A percentile compares a stretch with the other conserved stretches of the same genome.
Conservation (phyloP, 257 asterid species). For the Jacaranda mimosifolia region DNA sequence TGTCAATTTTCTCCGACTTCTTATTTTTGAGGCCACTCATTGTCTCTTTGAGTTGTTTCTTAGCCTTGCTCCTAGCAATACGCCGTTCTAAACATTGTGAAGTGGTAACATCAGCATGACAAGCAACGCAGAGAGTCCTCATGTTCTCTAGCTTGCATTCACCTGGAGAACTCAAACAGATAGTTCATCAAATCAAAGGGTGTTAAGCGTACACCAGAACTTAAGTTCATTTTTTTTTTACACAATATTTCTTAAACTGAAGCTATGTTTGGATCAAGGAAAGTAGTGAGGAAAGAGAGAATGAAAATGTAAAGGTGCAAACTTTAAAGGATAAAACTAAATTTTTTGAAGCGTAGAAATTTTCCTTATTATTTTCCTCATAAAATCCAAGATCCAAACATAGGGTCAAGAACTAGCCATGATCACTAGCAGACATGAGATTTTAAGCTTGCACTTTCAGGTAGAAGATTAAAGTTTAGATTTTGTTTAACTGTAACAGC, state of each 20-base stretch:
- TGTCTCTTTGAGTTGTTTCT: constrained; percentile 65
- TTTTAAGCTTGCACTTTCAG: constrained; percentile 15
- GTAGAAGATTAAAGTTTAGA: constrained; percentile 1
- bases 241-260: neutral
- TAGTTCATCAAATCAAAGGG: constrained; percentile 14
- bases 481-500: neutral
- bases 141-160: constrained; percentile 95
- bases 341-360: no score
- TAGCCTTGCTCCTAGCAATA: constrained; percentile 63
- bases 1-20: constrained; percentile 32
- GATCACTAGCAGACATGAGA: neutral
- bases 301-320: no score
- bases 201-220: constrained; percentile 6
- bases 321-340: no score
- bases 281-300: no score
- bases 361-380: no score
- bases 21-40: constrained; percentile 52
- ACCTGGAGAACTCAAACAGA: constrained; percentile 58
- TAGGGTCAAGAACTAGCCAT: neutral
- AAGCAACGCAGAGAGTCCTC: constrained; percentile 97
- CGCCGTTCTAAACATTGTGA: constrained; percentile 81
- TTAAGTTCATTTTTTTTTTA: neutral
- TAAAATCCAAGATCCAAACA: no score
- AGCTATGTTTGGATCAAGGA: no score
- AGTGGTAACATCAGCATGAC: constrained; percentile 89